Evolutionary conservation across 306 rosid genomes (phyloP).

Genomic region (Glycine tomentella): DNA sequence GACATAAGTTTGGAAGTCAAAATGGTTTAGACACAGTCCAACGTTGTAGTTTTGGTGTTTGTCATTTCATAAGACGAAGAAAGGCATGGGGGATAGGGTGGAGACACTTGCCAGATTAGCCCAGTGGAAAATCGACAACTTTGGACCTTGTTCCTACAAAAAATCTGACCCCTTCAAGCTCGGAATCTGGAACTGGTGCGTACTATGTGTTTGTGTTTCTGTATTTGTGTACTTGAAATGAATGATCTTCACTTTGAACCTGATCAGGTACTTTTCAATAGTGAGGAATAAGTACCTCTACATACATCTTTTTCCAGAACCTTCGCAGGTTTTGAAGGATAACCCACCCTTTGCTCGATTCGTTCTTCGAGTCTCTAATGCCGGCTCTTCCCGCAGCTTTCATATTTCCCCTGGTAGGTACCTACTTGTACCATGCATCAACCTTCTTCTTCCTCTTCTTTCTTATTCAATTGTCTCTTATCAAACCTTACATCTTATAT

Average conservation of each 20-base stretch:
- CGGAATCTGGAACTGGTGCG: too few species aligned
- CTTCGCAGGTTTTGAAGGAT: constrained; percentile 69
- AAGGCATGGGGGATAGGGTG: constrained; percentile 67
- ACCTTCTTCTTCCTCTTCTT: not conserved
- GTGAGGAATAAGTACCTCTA: too few species aligned
- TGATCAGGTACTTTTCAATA: too few species aligned
- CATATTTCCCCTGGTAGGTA: constrained; percentile 59
- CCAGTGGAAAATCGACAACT: constrained; percentile 83
- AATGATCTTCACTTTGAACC: too few species aligned
- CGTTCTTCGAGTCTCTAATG: constrained; percentile 67
- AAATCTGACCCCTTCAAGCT: constrained; percentile 17
- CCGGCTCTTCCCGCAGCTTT: constrained; percentile 65
- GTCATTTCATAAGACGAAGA: not conserved
- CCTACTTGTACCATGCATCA: too few species aligned
- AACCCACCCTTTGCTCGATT: constrained; percentile 83
- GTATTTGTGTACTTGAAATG: not conserved
- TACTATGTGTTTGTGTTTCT: not conserved
- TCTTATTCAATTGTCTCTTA: not conserved
- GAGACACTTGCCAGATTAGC: constrained; percentile 77
- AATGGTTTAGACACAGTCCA: not conserved
- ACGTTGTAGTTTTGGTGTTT: not conserved
- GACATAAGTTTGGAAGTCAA: too few species aligned
- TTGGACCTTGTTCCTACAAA: constrained; percentile 71
- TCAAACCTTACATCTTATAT: not conserved
- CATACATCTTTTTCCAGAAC: constrained; percentile 73